These are phyloP conservation scores for Ustilago hordei DNA, from an alignment of 1,284 basidiomycete species.

Conservation along the genomic window DNA sequence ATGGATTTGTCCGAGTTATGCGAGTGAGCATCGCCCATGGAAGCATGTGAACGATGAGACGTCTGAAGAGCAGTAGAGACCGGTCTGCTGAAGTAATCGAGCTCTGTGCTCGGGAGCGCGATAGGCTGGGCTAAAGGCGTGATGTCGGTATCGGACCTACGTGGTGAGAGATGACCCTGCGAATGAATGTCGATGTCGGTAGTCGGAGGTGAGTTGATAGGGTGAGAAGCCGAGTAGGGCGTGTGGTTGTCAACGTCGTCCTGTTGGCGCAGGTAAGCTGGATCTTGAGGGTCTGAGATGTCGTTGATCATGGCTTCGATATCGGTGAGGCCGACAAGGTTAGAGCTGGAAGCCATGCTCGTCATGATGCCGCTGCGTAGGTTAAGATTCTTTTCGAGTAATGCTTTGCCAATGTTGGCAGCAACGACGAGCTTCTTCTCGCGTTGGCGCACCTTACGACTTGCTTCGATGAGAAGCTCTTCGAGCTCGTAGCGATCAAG, in stretches of 20 bases:
- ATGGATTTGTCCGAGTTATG: neutral
- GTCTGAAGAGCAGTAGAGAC: neutral
- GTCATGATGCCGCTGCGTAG: conserved; percentile 54
- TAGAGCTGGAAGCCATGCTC: conserved; percentile 46
- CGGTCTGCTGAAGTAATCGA: conserved; percentile 37
- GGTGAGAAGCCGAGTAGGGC: conserved; percentile 1
- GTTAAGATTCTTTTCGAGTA: conserved; percentile 62
- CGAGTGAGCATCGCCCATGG: neutral
- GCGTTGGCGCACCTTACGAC: conserved; percentile 58
- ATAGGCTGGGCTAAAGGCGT: conserved; percentile 30
- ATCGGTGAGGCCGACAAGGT: conserved; percentile 33
- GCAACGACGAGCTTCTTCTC: conserved; percentile 61
- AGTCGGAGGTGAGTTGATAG: conserved; percentile 54
- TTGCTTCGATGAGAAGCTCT: conserved; percentile 53
- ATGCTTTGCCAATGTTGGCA: conserved; percentile 61
- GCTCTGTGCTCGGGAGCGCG: conserved; percentile 2
- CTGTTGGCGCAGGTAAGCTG: neutral
- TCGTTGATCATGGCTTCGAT: conserved; percentile 41
- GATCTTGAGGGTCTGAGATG: neutral
- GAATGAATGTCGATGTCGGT: conserved; percentile 41
- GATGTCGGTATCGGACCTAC: conserved; percentile 19
- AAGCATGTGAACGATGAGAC: neutral
- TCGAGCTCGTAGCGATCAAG: conserved; percentile 61
- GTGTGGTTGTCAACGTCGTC: neutral
- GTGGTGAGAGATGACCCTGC: conserved; percentile 23